Percentiles rank a stretch among this genome's conserved stretches.
Evolutionary conservation across 345 rosid genomes (phyloP).

Genomic region (Camelina sativa): DNA sequence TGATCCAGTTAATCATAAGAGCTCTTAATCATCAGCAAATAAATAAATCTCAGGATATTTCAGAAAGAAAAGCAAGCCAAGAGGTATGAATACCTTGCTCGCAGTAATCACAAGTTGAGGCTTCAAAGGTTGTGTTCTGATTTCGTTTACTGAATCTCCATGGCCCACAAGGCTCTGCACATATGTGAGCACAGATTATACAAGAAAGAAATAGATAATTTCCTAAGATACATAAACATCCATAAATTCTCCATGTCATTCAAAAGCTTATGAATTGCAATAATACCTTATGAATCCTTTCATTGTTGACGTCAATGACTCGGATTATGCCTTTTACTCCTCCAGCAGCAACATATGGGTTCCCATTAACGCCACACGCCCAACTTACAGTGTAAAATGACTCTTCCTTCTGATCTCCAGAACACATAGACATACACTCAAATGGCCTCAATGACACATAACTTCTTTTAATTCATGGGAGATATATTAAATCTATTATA

Average conservation of each 20-base stretch:
- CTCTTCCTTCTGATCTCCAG: slow-evolving; percentile 93
- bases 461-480: slow-evolving; percentile 12
- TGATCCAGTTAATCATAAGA: slow-evolving; percentile 41
- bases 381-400: slow-evolving; percentile 93
- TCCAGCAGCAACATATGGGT: slow-evolving; percentile 79
- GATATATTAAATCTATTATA: slow-evolving; percentile 15
- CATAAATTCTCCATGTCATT: slow-evolving; percentile 3
- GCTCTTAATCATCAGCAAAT: slow-evolving; percentile 30
- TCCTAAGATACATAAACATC: slow-evolving; percentile 24
- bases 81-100: slow-evolving; percentile 73
- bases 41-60: slow-evolving; percentile 23
- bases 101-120: slow-evolving; percentile 92
- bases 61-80: background rate
- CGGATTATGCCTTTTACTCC: slow-evolving; percentile 94
- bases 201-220: slow-evolving; percentile 20
- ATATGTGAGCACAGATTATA: slow-evolving; percentile 21
- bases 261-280: slow-evolving; percentile 11
- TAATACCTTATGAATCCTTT: slow-evolving; percentile 79
- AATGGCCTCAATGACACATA: slow-evolving; percentile 36
- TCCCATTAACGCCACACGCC: slow-evolving; percentile 75
- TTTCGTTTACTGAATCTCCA: slow-evolving; percentile 94
- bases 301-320: slow-evolving; percentile 77
- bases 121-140: slow-evolving; percentile 90
- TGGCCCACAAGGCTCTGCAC: slow-evolving; percentile 96
- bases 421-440: slow-evolving; percentile 54